These are phyloP conservation scores for Pleomassaria siparia DNA, from an alignment of 2,329 filamentous ascomycete genomes.

Conservation along the genomic window DNA sequence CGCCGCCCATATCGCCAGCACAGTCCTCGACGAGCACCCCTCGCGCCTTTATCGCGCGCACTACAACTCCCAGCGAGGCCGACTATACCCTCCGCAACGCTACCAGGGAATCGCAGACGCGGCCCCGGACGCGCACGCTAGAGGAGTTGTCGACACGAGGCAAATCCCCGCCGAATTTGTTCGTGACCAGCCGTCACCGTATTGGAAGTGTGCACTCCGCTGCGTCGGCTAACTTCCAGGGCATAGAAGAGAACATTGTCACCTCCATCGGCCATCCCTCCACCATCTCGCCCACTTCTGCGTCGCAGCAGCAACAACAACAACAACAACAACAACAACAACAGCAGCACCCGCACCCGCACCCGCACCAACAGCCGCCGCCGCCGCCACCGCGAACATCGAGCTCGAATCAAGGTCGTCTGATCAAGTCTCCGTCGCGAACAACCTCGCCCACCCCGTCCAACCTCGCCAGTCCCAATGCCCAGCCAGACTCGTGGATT, in stretches of 20 bases:
- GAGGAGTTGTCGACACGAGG: slow-evolving; percentile 48
- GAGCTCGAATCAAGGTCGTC: slow-evolving; percentile 31
- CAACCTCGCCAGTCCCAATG: slow-evolving; percentile 10
- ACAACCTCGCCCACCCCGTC: slow-evolving; percentile 28
- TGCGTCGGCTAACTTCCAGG: slow-evolving; percentile 55
- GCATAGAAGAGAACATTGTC: slow-evolving; percentile 43
- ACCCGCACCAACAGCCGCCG: too few relatives aligned
- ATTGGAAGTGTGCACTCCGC: slow-evolving; percentile 72
- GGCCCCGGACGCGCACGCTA: slow-evolving; percentile 55
- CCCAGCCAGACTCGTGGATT: slow-evolving; percentile 38
- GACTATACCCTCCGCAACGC: slow-evolving; percentile 34
- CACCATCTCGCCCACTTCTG: slow-evolving; percentile 37
- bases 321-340: too few relatives aligned
- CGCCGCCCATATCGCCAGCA: slow-evolving; percentile 34
- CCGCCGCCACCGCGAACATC: slow-evolving; percentile 32
- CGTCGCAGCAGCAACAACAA: slow-evolving; percentile 18
- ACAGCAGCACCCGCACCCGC: too few relatives aligned
- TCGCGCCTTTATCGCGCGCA: slow-evolving; percentile 30
- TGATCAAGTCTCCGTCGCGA: slow-evolving; percentile 31
- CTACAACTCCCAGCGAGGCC: slow-evolving; percentile 36
- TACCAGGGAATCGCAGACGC: slow-evolving; percentile 53
- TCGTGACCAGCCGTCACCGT: slow-evolving; percentile 59
- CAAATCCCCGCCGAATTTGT: slow-evolving; percentile 44
- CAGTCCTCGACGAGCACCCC: slow-evolving; percentile 22
- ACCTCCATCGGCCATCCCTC: slow-evolving; percentile 46